Percentiles rank a stretch among this genome's conserved stretches.
These are phyloP conservation scores for Euphrasia confusa DNA, from an alignment of 257 asterid genomes.

Conservation along the genomic window DNA sequence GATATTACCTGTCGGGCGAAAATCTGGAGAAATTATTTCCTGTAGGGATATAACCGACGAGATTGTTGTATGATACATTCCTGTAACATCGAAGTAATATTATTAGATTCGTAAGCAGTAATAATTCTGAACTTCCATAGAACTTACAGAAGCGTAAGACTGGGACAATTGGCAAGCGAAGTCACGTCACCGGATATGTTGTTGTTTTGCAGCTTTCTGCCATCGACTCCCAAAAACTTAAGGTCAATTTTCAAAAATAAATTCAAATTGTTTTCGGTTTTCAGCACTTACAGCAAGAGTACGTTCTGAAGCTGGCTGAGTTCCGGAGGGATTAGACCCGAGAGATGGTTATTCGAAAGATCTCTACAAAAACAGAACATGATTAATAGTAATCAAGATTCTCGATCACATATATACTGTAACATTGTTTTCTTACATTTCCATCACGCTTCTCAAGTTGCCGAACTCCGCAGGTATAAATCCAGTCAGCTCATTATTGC, in stretches of 20 bases:
- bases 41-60: constrained; percentile 71
- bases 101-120: constrained; percentile 38
- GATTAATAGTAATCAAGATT: not conserved
- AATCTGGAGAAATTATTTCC: constrained; percentile 90
- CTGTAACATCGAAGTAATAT: constrained; percentile 31
- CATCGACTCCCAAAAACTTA: too few species aligned
- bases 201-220: constrained; percentile 75
- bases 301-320: constrained; percentile 86
- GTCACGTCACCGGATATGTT: constrained; percentile 77
- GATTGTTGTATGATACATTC: constrained; percentile 80
- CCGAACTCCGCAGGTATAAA: constrained; percentile 82
- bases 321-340: constrained; percentile 79
- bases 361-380: constrained; percentile 47
- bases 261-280: not conserved
- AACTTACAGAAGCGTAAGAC: constrained; percentile 75
- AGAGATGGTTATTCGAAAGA: constrained; percentile 75
- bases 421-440: constrained; percentile 50
- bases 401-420: not conserved
- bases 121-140: not conserved
- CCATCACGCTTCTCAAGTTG: constrained; percentile 85
- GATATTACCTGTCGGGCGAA: constrained; percentile 60
- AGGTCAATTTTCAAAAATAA: too few species aligned
- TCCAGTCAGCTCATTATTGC: constrained; percentile 68
- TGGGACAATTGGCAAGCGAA: constrained; percentile 62
- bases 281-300: constrained; percentile 61